These are phyloP conservation scores for Colletotrichum lindemuthianum DNA, from an alignment of 2,329 filamentous ascomycete genomes.

Conservation along the genomic window DNA sequence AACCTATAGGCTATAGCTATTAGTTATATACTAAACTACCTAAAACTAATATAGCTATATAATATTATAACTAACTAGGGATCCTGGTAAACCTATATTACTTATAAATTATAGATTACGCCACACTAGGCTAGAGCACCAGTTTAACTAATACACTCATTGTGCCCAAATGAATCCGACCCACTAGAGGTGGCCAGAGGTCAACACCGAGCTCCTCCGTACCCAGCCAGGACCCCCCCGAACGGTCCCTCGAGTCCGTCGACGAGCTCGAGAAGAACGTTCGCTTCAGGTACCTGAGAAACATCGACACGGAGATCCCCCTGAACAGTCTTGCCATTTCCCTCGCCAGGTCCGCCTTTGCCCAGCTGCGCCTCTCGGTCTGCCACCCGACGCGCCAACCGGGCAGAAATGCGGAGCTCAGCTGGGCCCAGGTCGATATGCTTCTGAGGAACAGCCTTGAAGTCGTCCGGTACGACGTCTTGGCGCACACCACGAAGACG, in stretches of 20 bases:
- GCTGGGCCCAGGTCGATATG: conserved; percentile 62
- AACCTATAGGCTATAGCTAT: too few relatives aligned
- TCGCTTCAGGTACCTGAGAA: not conserved
- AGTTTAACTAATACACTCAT: too few relatives aligned
- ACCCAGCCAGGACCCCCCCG: too few relatives aligned
- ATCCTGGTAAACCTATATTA: too few relatives aligned
- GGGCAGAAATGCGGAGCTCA: conserved; percentile 37
- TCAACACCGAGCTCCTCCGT: too few relatives aligned
- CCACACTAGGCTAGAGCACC: too few relatives aligned
- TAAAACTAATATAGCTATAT: too few relatives aligned
- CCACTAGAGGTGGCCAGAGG: too few relatives aligned
- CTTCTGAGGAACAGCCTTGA: conserved; percentile 64
- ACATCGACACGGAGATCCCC: conserved; percentile 8
- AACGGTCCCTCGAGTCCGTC: conserved; percentile 1
- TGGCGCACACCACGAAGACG: conserved; percentile 53
- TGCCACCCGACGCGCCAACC: conserved; percentile 4
- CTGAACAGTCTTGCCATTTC: not conserved
- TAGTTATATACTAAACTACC: too few relatives aligned
- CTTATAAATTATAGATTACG: too few relatives aligned
- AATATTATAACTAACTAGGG: too few relatives aligned
- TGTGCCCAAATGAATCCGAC: too few relatives aligned
- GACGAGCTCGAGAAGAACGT: conserved; percentile 7
- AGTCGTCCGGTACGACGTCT: conserved; percentile 57
- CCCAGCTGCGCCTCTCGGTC: conserved; percentile 6
- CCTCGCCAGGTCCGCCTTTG: conserved; percentile 14